Evolutionary conservation across 257 asterid species (phyloP).

Genomic region (Avicennia marina): DNA sequence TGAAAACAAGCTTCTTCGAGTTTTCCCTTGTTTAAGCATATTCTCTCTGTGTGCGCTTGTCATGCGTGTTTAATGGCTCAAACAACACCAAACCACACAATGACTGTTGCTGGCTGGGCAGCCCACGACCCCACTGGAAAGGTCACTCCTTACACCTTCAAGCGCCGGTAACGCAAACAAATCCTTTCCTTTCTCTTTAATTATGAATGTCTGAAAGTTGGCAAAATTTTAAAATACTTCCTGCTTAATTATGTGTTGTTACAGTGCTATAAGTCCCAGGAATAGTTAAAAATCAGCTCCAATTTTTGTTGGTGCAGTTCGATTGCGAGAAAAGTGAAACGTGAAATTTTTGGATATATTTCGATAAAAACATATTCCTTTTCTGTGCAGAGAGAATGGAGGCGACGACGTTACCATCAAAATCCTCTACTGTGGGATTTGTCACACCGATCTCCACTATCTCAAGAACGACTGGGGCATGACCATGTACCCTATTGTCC

Average conservation of each 20-base stretch:
- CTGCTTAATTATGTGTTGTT: no score
- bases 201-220: no score
- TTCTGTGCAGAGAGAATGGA: slow-evolving; percentile 51
- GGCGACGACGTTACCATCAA: slow-evolving; percentile 43
- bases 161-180: slow-evolving; percentile 36
- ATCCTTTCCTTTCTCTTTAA: no score
- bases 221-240: no score
- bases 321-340: no score
- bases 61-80: slow-evolving; percentile 35
- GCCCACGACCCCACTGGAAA: slow-evolving; percentile 45
- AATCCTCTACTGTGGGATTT: slow-evolving; percentile 49
- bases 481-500: slow-evolving; percentile 57
- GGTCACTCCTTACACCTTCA: slow-evolving; percentile 42
- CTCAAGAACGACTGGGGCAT: slow-evolving; percentile 61
- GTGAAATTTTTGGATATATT: background rate
- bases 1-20: no score
- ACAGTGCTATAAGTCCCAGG: no score
- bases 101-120: slow-evolving; percentile 54
- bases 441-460: slow-evolving; percentile 56
- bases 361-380: no score
- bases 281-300: no score
- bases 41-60: background rate
- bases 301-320: no score
- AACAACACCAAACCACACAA: slow-evolving; percentile 49
- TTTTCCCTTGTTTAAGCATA: no score